These are phyloP conservation scores for Gossypium schwendimanii DNA, from an alignment of 441 rosid genomes.

Conservation along the genomic window DNA sequence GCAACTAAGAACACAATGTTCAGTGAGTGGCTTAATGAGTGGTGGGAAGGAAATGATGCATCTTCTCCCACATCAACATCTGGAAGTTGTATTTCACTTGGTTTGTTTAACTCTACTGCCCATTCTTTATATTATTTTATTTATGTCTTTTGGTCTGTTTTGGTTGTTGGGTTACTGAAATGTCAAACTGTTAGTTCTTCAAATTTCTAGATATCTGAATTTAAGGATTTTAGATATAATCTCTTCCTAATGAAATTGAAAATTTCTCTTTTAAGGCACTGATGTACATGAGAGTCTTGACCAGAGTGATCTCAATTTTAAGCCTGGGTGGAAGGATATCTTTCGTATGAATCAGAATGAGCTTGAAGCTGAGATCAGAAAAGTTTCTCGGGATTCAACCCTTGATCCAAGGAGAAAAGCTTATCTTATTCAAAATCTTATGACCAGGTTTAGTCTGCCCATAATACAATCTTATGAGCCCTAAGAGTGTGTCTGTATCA, in stretches of 20 bases:
- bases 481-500: neutral
- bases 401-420: slow-evolving; percentile 83
- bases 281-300: slow-evolving; percentile 57
- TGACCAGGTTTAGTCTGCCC: slow-evolving; percentile 51
- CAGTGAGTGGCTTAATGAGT: slow-evolving; percentile 76
- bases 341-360: slow-evolving; percentile 96
- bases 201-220: slow-evolving; percentile 9
- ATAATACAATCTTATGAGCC: neutral
- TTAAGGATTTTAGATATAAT: slow-evolving; percentile 8
- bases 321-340: slow-evolving; percentile 99
- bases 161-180: neutral
- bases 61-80: slow-evolving; percentile 31
- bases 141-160: neutral
- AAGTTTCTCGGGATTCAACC: slow-evolving; percentile 66
- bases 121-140: neutral
- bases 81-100: slow-evolving; percentile 43
- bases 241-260: slow-evolving; percentile 9
- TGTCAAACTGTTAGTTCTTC: slow-evolving; percentile 2
- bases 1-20: slow-evolving; percentile 81
- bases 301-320: slow-evolving; percentile 66
- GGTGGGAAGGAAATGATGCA: slow-evolving; percentile 56
- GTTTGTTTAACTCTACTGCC: slow-evolving; percentile 21
- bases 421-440: slow-evolving; percentile 68
- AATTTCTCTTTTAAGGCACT: slow-evolving; percentile 28
- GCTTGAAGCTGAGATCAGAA: slow-evolving; percentile 73